Conservation (phyloP, 148 eudicot genomes). For the Heliosperma pusillum region DNA sequence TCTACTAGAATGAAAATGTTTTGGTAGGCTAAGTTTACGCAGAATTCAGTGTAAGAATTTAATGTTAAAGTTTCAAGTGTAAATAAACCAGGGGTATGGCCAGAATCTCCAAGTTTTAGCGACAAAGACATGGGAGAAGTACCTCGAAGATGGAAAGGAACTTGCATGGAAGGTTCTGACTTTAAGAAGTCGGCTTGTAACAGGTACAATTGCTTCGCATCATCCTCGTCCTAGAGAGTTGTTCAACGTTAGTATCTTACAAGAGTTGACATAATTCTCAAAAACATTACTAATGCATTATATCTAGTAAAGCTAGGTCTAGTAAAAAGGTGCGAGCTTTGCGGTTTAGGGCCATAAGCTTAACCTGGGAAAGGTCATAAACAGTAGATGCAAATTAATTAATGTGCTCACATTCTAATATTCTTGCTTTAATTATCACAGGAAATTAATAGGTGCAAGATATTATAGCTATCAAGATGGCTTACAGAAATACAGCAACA, state of each 20-base stretch:
- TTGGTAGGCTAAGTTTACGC: background rate
- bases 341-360: background rate
- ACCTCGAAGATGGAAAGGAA: constrained; percentile 68
- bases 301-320: background rate
- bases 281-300: background rate
- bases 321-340: background rate
- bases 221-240: background rate
- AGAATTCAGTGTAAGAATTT: background rate
- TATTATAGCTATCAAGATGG: constrained; percentile 29
- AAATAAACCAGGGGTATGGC: constrained; percentile 52
- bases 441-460: constrained; percentile 74
- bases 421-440: constrained; percentile 5
- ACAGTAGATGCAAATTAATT: background rate
- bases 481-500: constrained; percentile 18
- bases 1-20: background rate
- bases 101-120: constrained; percentile 69
- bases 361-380: background rate
- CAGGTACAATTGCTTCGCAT: constrained; percentile 29
- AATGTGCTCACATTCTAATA: no score
- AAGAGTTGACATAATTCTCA: background rate
- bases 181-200: constrained; percentile 53
- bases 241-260: background rate
- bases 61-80: background rate
- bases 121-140: constrained; percentile 50
- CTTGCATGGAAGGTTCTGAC: constrained; percentile 53